A percentile compares a stretch with the other conserved stretches of the same genome.
Conservation (phyloP, 768 basidiomycete genomes). For the Aureoboletus auriporus region DNA sequence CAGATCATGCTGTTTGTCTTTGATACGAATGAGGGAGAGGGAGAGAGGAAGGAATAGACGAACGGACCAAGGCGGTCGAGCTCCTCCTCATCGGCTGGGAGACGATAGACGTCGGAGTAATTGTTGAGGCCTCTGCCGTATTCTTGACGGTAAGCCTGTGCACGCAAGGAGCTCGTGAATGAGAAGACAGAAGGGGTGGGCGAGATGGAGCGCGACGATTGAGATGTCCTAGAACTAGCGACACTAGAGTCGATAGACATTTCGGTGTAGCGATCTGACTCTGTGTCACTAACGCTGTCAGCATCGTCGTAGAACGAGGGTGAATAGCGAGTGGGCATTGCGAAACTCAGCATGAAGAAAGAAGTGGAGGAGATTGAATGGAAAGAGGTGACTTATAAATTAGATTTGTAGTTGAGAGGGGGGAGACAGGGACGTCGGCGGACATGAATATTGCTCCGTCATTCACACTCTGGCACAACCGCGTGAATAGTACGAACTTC, state of each 20-base stretch:
- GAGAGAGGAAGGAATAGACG: neutral
- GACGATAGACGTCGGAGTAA: slow-evolving; percentile 72
- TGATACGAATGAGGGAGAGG: slow-evolving; percentile 7
- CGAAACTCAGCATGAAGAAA: slow-evolving; percentile 7
- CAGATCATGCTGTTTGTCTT: slow-evolving; percentile 67
- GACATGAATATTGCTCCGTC: slow-evolving; percentile 33
- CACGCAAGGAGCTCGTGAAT: slow-evolving; percentile 58
- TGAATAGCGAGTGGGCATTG: slow-evolving; percentile 13
- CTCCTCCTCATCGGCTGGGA: slow-evolving; percentile 80
- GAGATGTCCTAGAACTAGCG: slow-evolving; percentile 53
- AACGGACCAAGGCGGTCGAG: slow-evolving; percentile 60
- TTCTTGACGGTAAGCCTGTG: slow-evolving; percentile 57
- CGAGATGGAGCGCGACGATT: slow-evolving; percentile 57
- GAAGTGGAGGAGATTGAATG: neutral
- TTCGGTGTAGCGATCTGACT: slow-evolving; percentile 42
- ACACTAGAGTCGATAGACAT: slow-evolving; percentile 38
- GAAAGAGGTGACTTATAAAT: slow-evolving; percentile 19
- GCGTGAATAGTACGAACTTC: slow-evolving; percentile 18
- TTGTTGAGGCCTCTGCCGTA: slow-evolving; percentile 71
- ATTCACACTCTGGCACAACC: slow-evolving; percentile 22
- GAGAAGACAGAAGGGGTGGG: slow-evolving; percentile 69
- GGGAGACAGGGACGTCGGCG: slow-evolving; percentile 23
- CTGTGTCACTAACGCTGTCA: slow-evolving; percentile 45
- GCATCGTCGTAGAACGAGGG: slow-evolving; percentile 34
- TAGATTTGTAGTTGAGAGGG: slow-evolving; percentile 9